Conservation (phyloP, 345 rosid species). For the Populus ilicifolia region DNA sequence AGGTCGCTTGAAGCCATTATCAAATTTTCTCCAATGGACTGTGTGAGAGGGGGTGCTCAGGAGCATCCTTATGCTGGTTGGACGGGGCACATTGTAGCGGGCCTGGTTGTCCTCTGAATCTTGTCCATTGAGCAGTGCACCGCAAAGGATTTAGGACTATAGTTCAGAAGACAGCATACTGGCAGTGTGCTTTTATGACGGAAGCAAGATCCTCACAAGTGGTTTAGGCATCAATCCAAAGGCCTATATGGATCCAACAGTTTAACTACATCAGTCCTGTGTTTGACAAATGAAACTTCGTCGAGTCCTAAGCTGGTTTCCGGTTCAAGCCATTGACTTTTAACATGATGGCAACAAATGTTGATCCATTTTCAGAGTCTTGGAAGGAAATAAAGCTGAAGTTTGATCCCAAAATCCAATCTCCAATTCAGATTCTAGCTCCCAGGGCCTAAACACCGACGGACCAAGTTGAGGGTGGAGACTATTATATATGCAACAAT, state of each 20-base stretch:
- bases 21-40: conserved; percentile 80
- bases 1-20: conserved; percentile 82
- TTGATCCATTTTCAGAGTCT: neutral
- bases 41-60: conserved; percentile 61
- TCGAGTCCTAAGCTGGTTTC: neutral
- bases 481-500: neutral
- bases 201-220: neutral
- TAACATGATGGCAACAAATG: neutral
- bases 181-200: neutral
- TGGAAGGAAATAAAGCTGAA: neutral
- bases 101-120: conserved; percentile 24
- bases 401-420: neutral
- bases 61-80: conserved; percentile 51
- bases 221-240: conserved; percentile 88
- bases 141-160: conserved; percentile 47
- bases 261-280: neutral
- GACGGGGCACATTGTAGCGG: conserved; percentile 24
- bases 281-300: neutral
- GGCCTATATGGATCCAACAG: conserved; percentile 44
- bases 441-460: neutral
- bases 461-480: neutral
- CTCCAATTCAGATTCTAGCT: neutral
- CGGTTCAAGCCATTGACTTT: neutral
- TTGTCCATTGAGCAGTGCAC: conserved; percentile 50
- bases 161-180: conserved; percentile 53